Percentiles rank a stretch among this genome's conserved stretches.
Evolutionary conservation across 768 basidiomycete species (phyloP).

Genomic region (Trametes cubensis): DNA sequence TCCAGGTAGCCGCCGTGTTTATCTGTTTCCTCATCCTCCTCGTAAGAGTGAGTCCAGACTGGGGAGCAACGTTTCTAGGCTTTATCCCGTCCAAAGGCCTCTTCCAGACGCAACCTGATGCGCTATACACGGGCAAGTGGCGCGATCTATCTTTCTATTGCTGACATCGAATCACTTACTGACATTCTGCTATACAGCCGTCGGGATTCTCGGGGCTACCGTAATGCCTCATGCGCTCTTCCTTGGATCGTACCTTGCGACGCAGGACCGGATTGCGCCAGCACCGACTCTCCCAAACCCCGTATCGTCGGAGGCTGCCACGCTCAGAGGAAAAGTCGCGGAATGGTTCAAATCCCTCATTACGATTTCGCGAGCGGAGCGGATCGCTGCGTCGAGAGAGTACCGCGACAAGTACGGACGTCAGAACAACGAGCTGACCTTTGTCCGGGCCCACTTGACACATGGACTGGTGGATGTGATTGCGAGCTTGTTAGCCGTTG

Average conservation of each 20-base stretch:
- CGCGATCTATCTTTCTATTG: conserved; percentile 11
- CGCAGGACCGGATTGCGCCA: conserved; percentile 64
- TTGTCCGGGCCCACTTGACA: conserved; percentile 43
- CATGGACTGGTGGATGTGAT: conserved; percentile 50
- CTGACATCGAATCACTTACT: conserved; percentile 37
- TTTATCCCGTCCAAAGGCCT: conserved; percentile 71
- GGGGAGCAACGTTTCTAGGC: conserved; percentile 73
- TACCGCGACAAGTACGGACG: conserved; percentile 40
- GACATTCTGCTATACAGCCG: conserved; percentile 43
- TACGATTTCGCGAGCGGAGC: conserved; percentile 29
- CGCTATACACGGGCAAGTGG: conserved; percentile 64
- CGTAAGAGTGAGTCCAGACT: conserved; percentile 65
- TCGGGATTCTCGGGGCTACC: conserved; percentile 78
- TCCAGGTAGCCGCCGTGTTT: conserved; percentile 52
- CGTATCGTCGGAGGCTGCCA: not conserved
- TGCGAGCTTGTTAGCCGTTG: conserved; percentile 78
- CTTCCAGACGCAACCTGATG: conserved; percentile 47
- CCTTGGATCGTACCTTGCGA: conserved; percentile 82
- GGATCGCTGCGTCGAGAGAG: conserved; percentile 26
- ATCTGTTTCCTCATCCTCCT: conserved; percentile 79
- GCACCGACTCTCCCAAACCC: conserved; percentile 30
- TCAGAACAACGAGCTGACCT: conserved; percentile 38
- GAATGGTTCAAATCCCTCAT: conserved; percentile 29
- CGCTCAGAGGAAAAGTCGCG: conserved; percentile 6
- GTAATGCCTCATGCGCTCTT: conserved; percentile 92